Base-by-base conservation (phyloP, 2,329 filamentous ascomycete species). In the Stenocarpella maydis region DNA sequence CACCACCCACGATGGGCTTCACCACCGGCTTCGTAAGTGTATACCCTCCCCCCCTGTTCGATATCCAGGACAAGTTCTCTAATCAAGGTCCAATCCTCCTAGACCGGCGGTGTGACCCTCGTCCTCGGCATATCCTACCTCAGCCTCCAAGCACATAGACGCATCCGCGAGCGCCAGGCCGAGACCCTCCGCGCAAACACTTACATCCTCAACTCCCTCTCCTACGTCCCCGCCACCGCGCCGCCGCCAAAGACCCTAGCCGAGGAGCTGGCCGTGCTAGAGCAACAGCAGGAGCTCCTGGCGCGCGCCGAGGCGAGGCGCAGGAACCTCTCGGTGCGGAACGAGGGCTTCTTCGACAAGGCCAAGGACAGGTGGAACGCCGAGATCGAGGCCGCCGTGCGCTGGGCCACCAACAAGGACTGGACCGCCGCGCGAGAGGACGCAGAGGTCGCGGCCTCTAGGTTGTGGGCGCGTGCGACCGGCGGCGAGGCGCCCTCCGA, bases 281-380 rank as follows among this genome's bases (percentile, higher is more conserved):
- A 71, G 45, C 67, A 71, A 34, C 69, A 71, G 54, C 69, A 71
- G 67, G 67, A 71, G 49, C 69, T 71, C 31, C 67, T 71, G 31
- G 54, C 67, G 26, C 67, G 63, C 19, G 67, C 69, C 45, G 65
- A 67, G 3, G 21, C 19, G 41, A 58, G 58, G 50, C 67, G 54
- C 0, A 68, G 61, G n/a, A 67, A 37, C 39, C 67, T 55, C 47
- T 49, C 50, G 15, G 54, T 19, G 19, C 17, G 31, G 14, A 61
- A 86, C 71, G 84, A 85, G 34, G 84, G 85, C 58, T 81, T 92
- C 61, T 77, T 89, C 66, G 91, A 94, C 77, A 83, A 88, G 43
- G 85, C 90, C 74, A 95, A 95, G 82, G 90, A 92, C 75, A 84
- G 88, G 71, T 95, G 92, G 92, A 95, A 96, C 78, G 80, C 86